Evolutionary conservation across 2,329 filamentous ascomycete species (phyloP), one percentile per base, ranked within the genome.

Genomic region (Juglanconis oblonga): DNA sequence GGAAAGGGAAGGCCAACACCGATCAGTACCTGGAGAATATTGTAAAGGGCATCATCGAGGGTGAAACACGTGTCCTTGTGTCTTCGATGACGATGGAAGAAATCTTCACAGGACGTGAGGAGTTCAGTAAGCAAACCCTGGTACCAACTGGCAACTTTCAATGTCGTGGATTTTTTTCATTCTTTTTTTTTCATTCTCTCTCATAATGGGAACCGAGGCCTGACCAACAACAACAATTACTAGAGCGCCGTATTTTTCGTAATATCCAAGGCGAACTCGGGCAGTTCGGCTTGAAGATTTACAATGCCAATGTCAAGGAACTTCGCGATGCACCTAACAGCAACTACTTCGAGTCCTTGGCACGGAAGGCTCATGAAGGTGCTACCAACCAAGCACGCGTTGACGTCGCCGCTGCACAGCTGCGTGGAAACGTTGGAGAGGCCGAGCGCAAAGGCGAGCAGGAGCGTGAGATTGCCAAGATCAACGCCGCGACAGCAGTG

Each of bases 41-140:
- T 63, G 88, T 96, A 73, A 94, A 92, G 73, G 91, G 91, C 62
- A 92, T 96, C 72, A 95, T 96, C 67, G 91, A 96, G 73, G 92
- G 92, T 63, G 92, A 96, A 73, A 93, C 90, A 1, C 84, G 92
- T 61, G 89, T 91, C 5, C 86, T 96, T 56, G 90, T 96, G 47
- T 91, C 87, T 0, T 88, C 86, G 67, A 94, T 96, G 90, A 93
- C 90, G n/a, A 94, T 95, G 89, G 91, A 94, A 71, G 91, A 95
- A 74, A 90, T 96, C 61, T 73, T 73, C 55, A 69, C 67, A 36
- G 70, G 70, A 64, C 68, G 71, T 36, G 71, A 73, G 64, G 67
- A 71, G 11, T 73, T 73, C 56, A 73, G 59, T 61, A 35, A 35
- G 59, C 45, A 11, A 8, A 24, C 8, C 10, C 40, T 13, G 14